Percentiles rank a stretch among this genome's conserved stretches.
Conservation (phyloP, 148 eudicot genomes). For the Chenopodium berlandieri region DNA sequence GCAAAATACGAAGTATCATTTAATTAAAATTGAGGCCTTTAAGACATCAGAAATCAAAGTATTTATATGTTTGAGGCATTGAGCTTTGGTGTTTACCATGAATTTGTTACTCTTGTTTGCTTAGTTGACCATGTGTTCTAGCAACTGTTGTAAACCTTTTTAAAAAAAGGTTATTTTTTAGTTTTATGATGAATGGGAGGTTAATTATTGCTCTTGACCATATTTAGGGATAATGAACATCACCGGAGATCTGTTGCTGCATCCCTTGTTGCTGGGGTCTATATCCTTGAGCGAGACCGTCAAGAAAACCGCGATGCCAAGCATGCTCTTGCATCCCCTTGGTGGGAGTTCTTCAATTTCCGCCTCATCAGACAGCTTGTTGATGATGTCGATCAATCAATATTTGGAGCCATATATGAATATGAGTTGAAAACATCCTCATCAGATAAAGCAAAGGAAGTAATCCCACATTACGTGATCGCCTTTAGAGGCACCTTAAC, state of each 20-base stretch:
- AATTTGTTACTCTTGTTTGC: not conserved
- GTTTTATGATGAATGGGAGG: not conserved
- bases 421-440: slow-evolving; percentile 38
- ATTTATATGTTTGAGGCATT: not conserved
- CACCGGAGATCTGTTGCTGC: slow-evolving; percentile 81
- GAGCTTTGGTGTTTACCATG: not conserved
- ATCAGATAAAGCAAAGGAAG: slow-evolving; percentile 20
- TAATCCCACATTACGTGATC: slow-evolving; percentile 54
- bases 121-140: not conserved
- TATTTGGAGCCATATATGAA: slow-evolving; percentile 78
- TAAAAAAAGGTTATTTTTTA: not conserved
- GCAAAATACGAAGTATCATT: not conserved
- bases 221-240: slow-evolving; percentile 64
- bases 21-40: not conserved
- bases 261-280: slow-evolving; percentile 79
- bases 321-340: slow-evolving; percentile 68
- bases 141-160: not conserved
- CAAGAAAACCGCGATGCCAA: slow-evolving; percentile 57
- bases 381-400: slow-evolving; percentile 70
- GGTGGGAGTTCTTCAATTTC: slow-evolving; percentile 88
- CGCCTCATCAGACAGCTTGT: slow-evolving; percentile 49
- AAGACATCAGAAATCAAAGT: not conserved
- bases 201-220: not conserved
- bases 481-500: slow-evolving; percentile 89
- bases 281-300: slow-evolving; percentile 77